Percentiles rank a stretch among this genome's conserved stretches.
phyloP scores from a whole-genome alignment of 2,329 filamentous ascomycete species.

The Botryosphaeria agaves region DNA sequence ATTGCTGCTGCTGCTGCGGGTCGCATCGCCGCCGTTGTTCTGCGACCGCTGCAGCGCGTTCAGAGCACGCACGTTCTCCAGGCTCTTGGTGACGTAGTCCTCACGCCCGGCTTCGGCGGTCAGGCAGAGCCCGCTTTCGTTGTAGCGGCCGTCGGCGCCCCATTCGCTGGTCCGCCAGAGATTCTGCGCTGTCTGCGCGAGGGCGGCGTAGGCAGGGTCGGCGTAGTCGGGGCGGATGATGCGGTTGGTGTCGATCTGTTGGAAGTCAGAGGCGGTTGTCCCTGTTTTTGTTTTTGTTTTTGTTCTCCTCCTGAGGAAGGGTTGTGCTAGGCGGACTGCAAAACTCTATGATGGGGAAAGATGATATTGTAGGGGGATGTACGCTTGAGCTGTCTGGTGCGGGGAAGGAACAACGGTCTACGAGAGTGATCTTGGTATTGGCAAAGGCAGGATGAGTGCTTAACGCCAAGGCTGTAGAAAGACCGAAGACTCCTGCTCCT shows the following conservation, averaged over 20 bases:
- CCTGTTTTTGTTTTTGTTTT: no score
- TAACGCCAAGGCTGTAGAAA: conserved; percentile 54
- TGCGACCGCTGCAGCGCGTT: background rate
- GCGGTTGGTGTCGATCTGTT: conserved; percentile 37
- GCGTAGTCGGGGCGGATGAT: conserved; percentile 65
- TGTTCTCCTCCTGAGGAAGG: no score
- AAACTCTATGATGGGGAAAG: background rate
- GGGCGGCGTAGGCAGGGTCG: conserved; percentile 54
- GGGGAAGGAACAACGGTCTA: conserved; percentile 40
- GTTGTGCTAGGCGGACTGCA: no score
- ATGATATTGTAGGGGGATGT: conserved; percentile 4
- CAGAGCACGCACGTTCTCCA: conserved; percentile 37
- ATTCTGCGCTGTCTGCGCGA: conserved; percentile 53
- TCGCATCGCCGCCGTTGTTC: conserved; percentile 25
- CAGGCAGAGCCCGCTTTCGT: conserved; percentile 50
- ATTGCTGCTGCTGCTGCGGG: conserved; percentile 15
- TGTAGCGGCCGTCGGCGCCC: conserved; percentile 49
- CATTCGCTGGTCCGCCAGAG: conserved; percentile 51
- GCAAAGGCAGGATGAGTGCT: conserved; percentile 38
- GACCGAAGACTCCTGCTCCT: conserved; percentile 36
- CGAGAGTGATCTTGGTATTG: conserved; percentile 34
- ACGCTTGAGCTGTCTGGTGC: conserved; percentile 39
- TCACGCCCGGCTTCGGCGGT: conserved; percentile 35
- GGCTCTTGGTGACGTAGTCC: conserved; percentile 42
- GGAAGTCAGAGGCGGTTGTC: conserved; percentile 7